These are phyloP conservation scores for Cytidiella melzeri DNA, from an alignment of 768 basidiomycete species.

Conservation along the genomic window DNA sequence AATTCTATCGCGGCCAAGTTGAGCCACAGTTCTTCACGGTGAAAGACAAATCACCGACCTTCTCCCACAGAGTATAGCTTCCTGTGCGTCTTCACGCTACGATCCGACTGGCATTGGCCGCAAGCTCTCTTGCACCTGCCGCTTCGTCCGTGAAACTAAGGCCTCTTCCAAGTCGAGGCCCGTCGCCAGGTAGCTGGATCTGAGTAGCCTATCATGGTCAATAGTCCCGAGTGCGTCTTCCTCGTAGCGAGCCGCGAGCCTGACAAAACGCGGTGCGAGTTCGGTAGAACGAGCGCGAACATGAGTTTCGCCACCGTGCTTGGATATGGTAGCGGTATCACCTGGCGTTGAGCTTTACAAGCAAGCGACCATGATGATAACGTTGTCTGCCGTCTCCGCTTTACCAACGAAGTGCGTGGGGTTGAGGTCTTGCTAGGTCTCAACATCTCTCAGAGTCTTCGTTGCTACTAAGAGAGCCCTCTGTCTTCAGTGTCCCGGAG, in stretches of 20 bases:
- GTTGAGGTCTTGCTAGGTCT: constrained; percentile 47
- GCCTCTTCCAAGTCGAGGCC: constrained; percentile 68
- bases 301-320: constrained; percentile 85
- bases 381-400: constrained; percentile 62
- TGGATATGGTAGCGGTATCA: constrained; percentile 64
- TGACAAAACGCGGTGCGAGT: constrained; percentile 81
- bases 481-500: constrained; percentile 58
- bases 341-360: background rate
- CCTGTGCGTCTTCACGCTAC: constrained; percentile 90
- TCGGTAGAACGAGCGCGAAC: constrained; percentile 88
- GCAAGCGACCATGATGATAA: constrained; percentile 87
- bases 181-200: constrained; percentile 38
- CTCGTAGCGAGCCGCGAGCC: constrained; percentile 87
- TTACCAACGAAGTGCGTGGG: constrained; percentile 42
- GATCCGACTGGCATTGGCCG: constrained; percentile 73
- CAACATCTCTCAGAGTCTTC: constrained; percentile 68
- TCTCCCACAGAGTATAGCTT: constrained; percentile 66
- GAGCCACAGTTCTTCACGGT: constrained; percentile 1
- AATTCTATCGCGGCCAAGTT: constrained; percentile 47
- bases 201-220: constrained; percentile 72
- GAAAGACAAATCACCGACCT: constrained; percentile 38
- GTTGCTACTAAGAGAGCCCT: constrained; percentile 56
- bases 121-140: constrained; percentile 60
- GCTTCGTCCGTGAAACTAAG: constrained; percentile 72
- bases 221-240: constrained; percentile 58